A percentile compares a stretch with the other conserved stretches of the same genome.
phyloP scores from a whole-genome alignment of 306 rosid species.

The Vigna mungo region DNA sequence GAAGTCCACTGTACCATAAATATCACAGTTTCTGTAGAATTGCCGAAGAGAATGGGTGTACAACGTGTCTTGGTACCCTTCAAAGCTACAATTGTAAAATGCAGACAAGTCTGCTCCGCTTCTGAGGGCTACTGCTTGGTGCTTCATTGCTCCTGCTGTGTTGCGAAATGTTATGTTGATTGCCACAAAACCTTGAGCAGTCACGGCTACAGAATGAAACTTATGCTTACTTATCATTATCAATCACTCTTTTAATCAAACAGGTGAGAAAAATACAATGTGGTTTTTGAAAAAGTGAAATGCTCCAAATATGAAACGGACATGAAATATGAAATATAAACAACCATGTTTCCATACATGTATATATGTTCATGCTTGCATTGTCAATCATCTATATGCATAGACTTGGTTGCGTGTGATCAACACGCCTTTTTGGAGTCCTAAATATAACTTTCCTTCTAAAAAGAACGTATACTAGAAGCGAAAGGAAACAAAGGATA shows the following conservation, averaged over 20 bases:
- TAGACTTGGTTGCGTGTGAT: neutral
- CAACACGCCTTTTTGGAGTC: neutral
- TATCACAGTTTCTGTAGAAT: conserved; percentile 59
- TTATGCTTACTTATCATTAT: neutral
- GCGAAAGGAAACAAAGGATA: neutral
- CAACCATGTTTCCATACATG: neutral
- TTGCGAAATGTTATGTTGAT: conserved; percentile 61
- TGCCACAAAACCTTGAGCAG: conserved; percentile 59
- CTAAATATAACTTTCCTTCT: neutral
- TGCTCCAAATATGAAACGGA: neutral
- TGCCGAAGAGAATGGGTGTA: conserved; percentile 58
- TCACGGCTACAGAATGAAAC: conserved; percentile 44
- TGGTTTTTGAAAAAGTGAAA: neutral
- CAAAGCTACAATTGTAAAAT: conserved; percentile 58
- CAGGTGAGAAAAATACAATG: neutral
- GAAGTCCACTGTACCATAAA: conserved; percentile 63
- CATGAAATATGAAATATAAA: neutral
- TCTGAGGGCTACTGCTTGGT: conserved; percentile 61
- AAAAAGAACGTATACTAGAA: neutral
- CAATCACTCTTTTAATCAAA: neutral
- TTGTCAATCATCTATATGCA: neutral
- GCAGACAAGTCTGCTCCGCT: conserved; percentile 58
- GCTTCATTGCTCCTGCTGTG: conserved; percentile 59
- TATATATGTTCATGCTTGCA: neutral
- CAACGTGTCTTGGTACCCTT: conserved; percentile 66